Evolutionary conservation across 2,329 filamentous ascomycete species (phyloP), one percentile per base, ranked within the genome.

Genomic region (Aspergillus ustus): DNA sequence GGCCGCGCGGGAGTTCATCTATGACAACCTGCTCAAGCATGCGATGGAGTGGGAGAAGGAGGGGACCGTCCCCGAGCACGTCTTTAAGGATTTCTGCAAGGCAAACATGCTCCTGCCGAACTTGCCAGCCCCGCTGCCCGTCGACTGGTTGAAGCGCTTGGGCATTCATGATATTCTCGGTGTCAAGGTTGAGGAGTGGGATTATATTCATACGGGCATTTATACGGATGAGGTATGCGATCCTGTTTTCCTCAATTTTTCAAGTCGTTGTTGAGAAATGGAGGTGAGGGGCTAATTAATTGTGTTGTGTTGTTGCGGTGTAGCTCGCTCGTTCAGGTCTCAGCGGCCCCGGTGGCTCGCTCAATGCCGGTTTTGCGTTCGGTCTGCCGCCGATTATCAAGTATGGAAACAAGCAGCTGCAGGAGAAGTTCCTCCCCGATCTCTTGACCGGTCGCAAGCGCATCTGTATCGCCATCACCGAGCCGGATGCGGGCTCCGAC

Each of bases 391-490:
- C 89, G 0, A 83, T 92, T 51, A 73, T 91, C 69, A 90, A 91
- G 70, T 92, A 88, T 71, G 90, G 87, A 9, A 85, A 79, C 69
- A 77, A 57, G 73, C 84, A 66, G 46, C 77, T 92, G 28, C 87
- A 91, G 74, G 85, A 89, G 65, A 81, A 83, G 9, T 88, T 89
- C 66, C 78, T 93, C 7, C 89, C 90, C 0, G 88, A 90, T 54
- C 80, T 92, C 0, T 79, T 93, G 13, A 84, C 83, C 0, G 88
- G 89, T 7, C 83, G 82, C 71, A 91, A 88, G 76, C 81, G 90
- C 46, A 82, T 82, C 15, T 93, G 90, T 70, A 92, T 93, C 66
- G 91, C 90, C 9, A 92, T 93, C 68, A 93, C 91, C 0, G 91
- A 93, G 72, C 91, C 91, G 0, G 87, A 86, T 56, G 89, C 89